Evolutionary conservation across 1,139 yeast genomes (phyloP), one percentile per base, ranked within the genome.

Genomic region (Candida neerlandica): DNA sequence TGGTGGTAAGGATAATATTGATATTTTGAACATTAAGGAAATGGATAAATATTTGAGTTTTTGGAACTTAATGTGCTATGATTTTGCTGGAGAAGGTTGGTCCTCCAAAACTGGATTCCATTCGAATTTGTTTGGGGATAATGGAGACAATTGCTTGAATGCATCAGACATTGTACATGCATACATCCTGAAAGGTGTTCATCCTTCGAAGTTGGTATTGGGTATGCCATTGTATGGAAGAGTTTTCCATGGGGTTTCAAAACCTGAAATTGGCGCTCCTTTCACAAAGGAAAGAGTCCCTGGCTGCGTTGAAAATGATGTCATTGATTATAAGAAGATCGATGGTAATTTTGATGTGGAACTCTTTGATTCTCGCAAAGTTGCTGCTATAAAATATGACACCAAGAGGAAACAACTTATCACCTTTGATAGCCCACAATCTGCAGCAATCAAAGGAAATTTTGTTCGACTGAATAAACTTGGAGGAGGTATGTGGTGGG

Each of bases 401-500:
- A 48, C 65, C 0, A 52, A 57, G 1, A 59, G 63, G 0, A 62
- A 67, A 21, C 67, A 73, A 0, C 71, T 89, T 44, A 75, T 86
- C 3, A 75, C 80, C 1, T 92, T 86, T 64, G 99, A 94, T 62
- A 86, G 81, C 55, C 71, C 70, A 0, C 71, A 74, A 10, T 77
- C 86, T 1, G 80, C 80, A 1, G 60, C 66, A 9, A 61, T 63
- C 26, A 94, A 94, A 63, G 92, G 91, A 0, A 61, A 70, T 29
- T 91, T 81, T 58, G 81, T 85, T 7, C 58, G 55, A 26, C 60
- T 67, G 43, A 69, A 72, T 5, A 60, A 70, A 0, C 70, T 90
- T 9, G 96, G 86, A 0, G 98, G 98, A 0, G 96, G 89, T 0
- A 85, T 94, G 84, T 91, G 90, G 86, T 94, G 98, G 98, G 97